Conservation (phyloP, 2,329 filamentous ascomycete genomes). For the Fusarium concolor region DNA sequence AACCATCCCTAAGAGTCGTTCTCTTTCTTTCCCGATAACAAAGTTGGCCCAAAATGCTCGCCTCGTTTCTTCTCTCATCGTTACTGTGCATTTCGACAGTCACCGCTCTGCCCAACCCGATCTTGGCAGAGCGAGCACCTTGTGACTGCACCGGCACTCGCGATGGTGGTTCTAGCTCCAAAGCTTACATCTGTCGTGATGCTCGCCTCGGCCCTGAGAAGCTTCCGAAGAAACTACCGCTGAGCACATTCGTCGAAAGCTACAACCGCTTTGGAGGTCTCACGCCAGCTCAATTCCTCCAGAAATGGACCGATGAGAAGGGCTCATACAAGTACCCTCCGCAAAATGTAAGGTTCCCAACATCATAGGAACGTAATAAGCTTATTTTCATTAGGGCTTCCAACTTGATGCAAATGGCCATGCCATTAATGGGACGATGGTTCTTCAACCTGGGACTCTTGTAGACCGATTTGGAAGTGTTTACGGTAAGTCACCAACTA, state of each 20-base stretch:
- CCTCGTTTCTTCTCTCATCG: conserved; percentile 26
- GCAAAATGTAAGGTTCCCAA: conserved; percentile 41
- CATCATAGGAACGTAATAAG: neutral
- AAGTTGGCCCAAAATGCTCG: conserved; percentile 24
- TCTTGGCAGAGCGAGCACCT: conserved; percentile 1
- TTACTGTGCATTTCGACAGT: conserved; percentile 30
- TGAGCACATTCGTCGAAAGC: conserved; percentile 46
- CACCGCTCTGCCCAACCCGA: conserved; percentile 26
- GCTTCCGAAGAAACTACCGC: conserved; percentile 51
- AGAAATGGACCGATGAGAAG: conserved; percentile 47
- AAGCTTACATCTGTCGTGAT: conserved; percentile 52
- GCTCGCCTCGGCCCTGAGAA: conserved; percentile 52
- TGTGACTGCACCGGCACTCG: conserved; percentile 44
- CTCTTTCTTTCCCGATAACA: neutral
- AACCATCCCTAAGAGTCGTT: too few relatives aligned
- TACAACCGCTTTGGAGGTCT: conserved; percentile 56
- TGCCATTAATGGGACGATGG: conserved; percentile 56
- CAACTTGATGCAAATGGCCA: conserved; percentile 49
- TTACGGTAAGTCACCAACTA: conserved; percentile 47
- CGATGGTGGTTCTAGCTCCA: conserved; percentile 24
- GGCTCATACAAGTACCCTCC: conserved; percentile 54
- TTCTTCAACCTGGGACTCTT: conserved; percentile 55
- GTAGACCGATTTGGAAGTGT: conserved; percentile 63
- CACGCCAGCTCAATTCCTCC: conserved; percentile 56
- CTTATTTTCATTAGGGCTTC: conserved; percentile 48